phyloP scores from a whole-genome alignment of 73 alveolate species.

The Paramecium octaurelia region DNA sequence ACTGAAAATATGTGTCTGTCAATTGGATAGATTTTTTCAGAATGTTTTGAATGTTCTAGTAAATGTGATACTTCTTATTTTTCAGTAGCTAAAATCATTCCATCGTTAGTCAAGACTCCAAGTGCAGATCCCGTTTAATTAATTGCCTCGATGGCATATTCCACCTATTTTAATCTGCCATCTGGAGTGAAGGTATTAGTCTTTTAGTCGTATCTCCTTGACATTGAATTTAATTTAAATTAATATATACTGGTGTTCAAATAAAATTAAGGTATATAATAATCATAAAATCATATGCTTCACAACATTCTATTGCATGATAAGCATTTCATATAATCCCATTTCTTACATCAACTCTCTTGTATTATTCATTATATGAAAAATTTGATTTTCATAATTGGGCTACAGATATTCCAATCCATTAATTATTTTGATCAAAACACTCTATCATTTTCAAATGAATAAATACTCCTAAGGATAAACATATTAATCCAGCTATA shows the following conservation, averaged over 20 bases:
- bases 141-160: slow-evolving; percentile 73
- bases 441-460: neutral
- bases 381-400: neutral
- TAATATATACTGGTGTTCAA: neutral
- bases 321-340: neutral
- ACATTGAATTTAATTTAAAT: slow-evolving; percentile 52
- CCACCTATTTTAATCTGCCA: slow-evolving; percentile 76
- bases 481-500: neutral
- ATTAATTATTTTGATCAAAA: neutral
- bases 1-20: slow-evolving; percentile 72
- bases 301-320: neutral
- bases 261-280: neutral
- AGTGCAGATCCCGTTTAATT: slow-evolving; percentile 72
- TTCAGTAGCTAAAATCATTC: slow-evolving; percentile 71
- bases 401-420: neutral
- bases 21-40: slow-evolving; percentile 54
- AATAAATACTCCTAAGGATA: neutral
- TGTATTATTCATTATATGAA: neutral
- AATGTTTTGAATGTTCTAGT: slow-evolving; percentile 65
- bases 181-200: slow-evolving; percentile 87
- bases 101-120: slow-evolving; percentile 71
- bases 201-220: slow-evolving; percentile 81
- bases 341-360: neutral
- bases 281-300: neutral
- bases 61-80: slow-evolving; percentile 68